A percentile compares a stretch with the other conserved stretches of the same genome.
These are phyloP conservation scores for Moricandia arvensis DNA, from an alignment of 345 rosid species.

Conservation along the genomic window DNA sequence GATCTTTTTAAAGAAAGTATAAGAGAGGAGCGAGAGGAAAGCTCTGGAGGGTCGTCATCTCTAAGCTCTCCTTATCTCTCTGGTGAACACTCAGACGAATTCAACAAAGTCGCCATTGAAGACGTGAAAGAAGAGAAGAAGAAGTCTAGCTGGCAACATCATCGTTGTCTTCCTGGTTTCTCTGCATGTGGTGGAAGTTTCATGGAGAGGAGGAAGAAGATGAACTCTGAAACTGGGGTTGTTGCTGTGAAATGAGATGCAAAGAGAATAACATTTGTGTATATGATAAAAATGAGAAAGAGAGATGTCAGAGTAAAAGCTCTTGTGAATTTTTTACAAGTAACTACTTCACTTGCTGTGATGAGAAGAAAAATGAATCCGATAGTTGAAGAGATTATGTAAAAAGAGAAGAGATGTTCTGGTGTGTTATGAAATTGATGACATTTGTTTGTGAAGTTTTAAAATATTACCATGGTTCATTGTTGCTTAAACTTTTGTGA, in stretches of 20 bases:
- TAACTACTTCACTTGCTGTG: conserved; percentile 7
- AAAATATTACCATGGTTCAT: not conserved
- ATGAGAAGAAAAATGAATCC: conserved; percentile 17
- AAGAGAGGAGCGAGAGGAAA: conserved; percentile 43
- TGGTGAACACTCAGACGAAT: conserved; percentile 46
- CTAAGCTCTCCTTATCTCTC: conserved; percentile 52
- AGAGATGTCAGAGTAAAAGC: conserved; percentile 22
- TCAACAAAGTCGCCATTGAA: conserved; percentile 48
- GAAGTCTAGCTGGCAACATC: conserved; percentile 45
- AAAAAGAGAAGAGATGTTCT: conserved; percentile 20
- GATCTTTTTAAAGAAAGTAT: conserved; percentile 72
- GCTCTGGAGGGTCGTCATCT: conserved; percentile 37
- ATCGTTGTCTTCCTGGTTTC: conserved; percentile 79
- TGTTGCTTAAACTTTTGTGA: not conserved
- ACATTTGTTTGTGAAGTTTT: not conserved
- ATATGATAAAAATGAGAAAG: conserved; percentile 23
- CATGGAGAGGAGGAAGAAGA: conserved; percentile 74
- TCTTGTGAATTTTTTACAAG: conserved; percentile 17
- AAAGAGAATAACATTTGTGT: conserved; percentile 8
- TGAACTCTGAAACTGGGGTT: conserved; percentile 42
- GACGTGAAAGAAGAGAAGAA: conserved; percentile 47
- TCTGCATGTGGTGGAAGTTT: conserved; percentile 54
- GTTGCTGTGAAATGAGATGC: conserved; percentile 42
- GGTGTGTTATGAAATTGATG: no score
- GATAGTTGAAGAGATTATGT: conserved; percentile 17